phyloP scores from a whole-genome alignment of 257 asterid genomes.

The Solanum medicagineum region DNA sequence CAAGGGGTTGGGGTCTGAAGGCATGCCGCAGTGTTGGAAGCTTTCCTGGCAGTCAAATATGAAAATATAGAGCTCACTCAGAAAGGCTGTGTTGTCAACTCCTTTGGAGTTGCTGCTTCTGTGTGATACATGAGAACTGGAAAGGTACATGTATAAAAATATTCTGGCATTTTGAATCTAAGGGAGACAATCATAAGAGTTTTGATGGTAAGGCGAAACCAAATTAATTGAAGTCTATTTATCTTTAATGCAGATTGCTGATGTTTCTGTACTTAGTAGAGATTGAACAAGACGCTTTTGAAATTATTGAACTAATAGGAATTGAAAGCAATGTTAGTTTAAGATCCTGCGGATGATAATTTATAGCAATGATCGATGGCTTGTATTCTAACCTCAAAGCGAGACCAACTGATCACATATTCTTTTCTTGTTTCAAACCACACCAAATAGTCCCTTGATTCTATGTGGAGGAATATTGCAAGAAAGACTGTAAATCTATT shows the following conservation, averaged over 20 bases:
- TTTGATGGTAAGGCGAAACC: neutral
- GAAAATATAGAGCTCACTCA: neutral
- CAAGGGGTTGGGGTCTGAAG: neutral
- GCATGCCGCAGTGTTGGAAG: neutral
- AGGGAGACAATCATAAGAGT: neutral
- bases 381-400: neutral
- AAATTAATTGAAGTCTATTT: neutral
- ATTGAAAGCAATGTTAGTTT: neutral
- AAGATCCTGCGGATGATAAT: neutral
- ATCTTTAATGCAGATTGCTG: neutral
- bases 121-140: neutral
- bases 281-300: neutral
- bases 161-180: neutral
- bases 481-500: neutral
- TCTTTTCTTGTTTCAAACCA: neutral
- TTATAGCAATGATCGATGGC: neutral
- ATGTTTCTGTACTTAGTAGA: neutral
- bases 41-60: neutral
- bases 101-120: neutral
- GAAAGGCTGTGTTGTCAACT: neutral
- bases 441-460: neutral
- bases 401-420: neutral
- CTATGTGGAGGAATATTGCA: neutral
- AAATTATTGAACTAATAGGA: neutral
- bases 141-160: neutral